Conservation (phyloP, 139 green algal species). For the Chlamydomonas asymmetrica region DNA sequence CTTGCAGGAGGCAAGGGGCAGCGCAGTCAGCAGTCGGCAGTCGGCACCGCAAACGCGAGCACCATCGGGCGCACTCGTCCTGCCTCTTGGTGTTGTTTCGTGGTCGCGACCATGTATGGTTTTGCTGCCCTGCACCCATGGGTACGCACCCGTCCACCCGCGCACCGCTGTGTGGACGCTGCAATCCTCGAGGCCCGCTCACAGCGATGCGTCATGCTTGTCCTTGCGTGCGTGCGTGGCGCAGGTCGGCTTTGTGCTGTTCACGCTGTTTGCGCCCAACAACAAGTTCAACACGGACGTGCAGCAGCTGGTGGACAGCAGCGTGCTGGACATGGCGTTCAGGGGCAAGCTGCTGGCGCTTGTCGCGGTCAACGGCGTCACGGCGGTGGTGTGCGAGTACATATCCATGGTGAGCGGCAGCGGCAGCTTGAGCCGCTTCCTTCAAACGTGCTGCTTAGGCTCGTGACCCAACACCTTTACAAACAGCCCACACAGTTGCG, state of each 20-base stretch:
- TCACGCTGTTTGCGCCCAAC: constrained; percentile 43
- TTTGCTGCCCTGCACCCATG: neutral
- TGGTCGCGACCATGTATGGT: neutral
- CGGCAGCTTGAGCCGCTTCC: too few species aligned
- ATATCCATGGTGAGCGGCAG: constrained; percentile 6
- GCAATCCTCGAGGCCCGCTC: too few species aligned
- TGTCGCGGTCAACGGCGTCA: constrained; percentile 31
- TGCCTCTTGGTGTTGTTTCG: neutral
- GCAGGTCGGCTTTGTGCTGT: constrained; percentile 38
- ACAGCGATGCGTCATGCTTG: neutral
- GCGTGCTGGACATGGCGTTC: constrained; percentile 20
- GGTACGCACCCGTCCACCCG: neutral
- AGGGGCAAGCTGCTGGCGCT: constrained; percentile 31
- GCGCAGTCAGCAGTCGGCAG: too few species aligned
- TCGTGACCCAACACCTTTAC: too few species aligned
- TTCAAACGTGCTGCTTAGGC: too few species aligned
- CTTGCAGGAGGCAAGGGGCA: too few species aligned
- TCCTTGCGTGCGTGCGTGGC: neutral
- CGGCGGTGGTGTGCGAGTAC: constrained; percentile 24
- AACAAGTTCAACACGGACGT: constrained; percentile 49
- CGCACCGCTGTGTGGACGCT: neutral
- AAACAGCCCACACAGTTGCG: too few species aligned
- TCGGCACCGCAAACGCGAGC: too few species aligned
- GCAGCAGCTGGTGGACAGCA: constrained; percentile 41
- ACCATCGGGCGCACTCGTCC: too few species aligned